Base-by-base conservation (phyloP, 495 filamentous ascomycete genomes). In the Acidomyces sp. region DNA sequence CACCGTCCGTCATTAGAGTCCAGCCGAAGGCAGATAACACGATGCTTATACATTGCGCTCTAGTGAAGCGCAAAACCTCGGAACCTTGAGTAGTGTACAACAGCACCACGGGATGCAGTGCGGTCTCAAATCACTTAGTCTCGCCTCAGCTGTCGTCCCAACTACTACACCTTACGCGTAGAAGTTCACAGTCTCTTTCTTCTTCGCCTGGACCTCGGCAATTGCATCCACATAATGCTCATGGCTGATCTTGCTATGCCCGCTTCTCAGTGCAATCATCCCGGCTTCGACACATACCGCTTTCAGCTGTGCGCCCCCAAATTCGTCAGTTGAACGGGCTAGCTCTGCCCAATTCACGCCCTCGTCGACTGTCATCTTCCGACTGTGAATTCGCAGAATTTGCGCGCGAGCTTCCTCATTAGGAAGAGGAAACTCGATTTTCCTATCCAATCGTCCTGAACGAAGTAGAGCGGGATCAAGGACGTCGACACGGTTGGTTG, bases 201-300 rank as follows among this genome's bases (percentile, higher is more conserved):
- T 94, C 82, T 95, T 96, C 34, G 85, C 78, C 61, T 93, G 85
- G 51, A 97, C 90, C 60, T 99, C 90, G 16, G 84, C 70, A 56
- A 99, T 96, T 37, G 90, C 90, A 72, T 99, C 90, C 18, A 99
- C 90, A 60, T 96, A 99, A 64, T 99, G 86, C 69, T 99, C 90
- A 53, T 99, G 90, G 42, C 79, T 78, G 49, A 99, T 84, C 74
- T 94, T 93, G 60, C 72, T 82, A 70, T 83, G 80, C 22, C 90
- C 90, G 62, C 78, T 82, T 41, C 90, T 73, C 49, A 99, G 66
- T 15, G 90, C 90, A 65, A 99, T 99, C 90, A 99, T 99, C 59
- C 90, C 90, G 21, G 90, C 90, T 62, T 99, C 90, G 27, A 99
- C 90, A 59, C 90, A 99, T 20, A 99, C 90, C 31, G 90, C 90